Base-by-base conservation (phyloP, 805 yeast genomes). In the Pichia heedii region DNA sequence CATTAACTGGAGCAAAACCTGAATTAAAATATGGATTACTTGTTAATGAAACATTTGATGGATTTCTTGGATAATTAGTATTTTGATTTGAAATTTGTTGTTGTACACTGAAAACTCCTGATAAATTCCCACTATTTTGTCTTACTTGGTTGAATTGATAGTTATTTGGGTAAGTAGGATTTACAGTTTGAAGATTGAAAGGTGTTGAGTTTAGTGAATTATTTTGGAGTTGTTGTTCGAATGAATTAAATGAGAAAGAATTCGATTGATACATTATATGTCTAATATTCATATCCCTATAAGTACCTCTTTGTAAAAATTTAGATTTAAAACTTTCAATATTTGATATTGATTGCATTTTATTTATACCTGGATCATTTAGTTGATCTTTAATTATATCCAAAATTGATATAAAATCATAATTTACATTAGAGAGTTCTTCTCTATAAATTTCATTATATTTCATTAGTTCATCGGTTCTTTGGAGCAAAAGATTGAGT, bases 321-420 rank as follows among this genome's bases (percentile, higher is more conserved):
- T 53, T 57, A 20, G 52, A 51, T 40, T 44, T 58, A 27, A 61
- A 52, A 38, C 50, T 52, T 8, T 56, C 60, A 8, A 66, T 43
- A 22, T 54, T 56, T 10, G 53, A 49, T 3, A 47, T 16, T 5
- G 52, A 18, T 21, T 27, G 34, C 10, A 6, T 29, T 41, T 36
- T 29, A 42, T 20, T 13, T n/a, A 47, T 22, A 48, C 13, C 12
- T 41, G 43, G 2, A 54, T 41, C 16, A 11, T 32, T 22, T 10
- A 22, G 2, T 47, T 42, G 34, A 20, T 60, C 65, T 37, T 56
- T 61, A 19, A 62, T 30, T 15, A 60, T 48, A 43, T 77, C 84
- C 11, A 79, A 51, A 9, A 79, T 46, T 33, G 68, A 68, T 3
- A 77, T 70, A 60, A 76, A 64, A 50, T 79, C 86, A 42, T 67